phyloP scores from a whole-genome alignment of 768 basidiomycete genomes.

The Mycena maculata region DNA sequence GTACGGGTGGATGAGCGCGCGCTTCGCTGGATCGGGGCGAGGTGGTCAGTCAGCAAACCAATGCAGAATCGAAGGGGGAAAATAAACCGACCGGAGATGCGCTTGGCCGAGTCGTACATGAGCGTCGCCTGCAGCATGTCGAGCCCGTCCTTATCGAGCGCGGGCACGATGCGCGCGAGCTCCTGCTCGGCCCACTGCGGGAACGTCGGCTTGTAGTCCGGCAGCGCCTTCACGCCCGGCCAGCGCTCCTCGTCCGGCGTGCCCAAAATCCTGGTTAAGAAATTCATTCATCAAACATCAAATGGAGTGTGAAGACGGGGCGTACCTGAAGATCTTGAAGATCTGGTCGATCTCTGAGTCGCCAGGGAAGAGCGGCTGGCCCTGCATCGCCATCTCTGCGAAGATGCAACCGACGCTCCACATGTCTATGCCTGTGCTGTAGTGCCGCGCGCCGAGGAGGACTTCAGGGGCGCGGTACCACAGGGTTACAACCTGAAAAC shows the following conservation, averaged over 20 bases:
- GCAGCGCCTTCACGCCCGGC: constrained; percentile 89
- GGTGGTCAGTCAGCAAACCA: constrained; percentile 52
- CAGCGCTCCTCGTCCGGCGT: constrained; percentile 92
- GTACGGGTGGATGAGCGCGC: constrained; percentile 62
- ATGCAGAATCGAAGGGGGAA: neutral
- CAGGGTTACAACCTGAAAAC: constrained; percentile 90
- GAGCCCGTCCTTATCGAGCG: constrained; percentile 81
- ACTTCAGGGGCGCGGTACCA: constrained; percentile 99
- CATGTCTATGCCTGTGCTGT: constrained; percentile 98
- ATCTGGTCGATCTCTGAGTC: constrained; percentile 99
- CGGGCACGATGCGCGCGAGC: constrained; percentile 70
- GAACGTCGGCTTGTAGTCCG: constrained; percentile 97
- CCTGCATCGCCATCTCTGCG: constrained; percentile 97
- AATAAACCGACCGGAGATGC: constrained; percentile 82
- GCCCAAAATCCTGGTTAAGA: constrained; percentile 80
- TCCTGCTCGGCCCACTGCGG: constrained; percentile 93
- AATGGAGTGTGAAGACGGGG: too few relatives aligned
- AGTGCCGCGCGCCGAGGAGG: constrained; percentile 93
- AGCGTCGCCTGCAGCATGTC: constrained; percentile 84
- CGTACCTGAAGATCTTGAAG: constrained; percentile 97
- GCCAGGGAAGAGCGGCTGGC: constrained; percentile 92
- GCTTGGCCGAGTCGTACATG: constrained; percentile 89
- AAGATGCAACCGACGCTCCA: constrained; percentile 99
- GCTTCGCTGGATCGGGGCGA: constrained; percentile 68
- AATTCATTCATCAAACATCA: too few relatives aligned